phyloP scores from a whole-genome alignment of 176 grass and related monocot species.

The Musa beccarii region DNA sequence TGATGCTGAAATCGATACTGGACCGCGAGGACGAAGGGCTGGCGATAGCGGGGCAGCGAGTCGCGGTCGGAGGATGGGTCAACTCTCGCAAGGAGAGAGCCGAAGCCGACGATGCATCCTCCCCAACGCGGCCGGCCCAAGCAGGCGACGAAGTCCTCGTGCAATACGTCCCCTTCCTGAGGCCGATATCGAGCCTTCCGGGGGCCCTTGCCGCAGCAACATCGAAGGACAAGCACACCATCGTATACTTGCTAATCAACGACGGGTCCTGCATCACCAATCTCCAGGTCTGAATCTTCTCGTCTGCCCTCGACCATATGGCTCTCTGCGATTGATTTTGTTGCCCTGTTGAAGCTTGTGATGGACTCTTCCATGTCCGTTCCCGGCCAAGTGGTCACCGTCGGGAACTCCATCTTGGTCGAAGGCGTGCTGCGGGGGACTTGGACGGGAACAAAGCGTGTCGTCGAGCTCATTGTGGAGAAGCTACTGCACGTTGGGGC shows the following conservation, averaged over 20 bases:
- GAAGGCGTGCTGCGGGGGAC: conserved; percentile 39
- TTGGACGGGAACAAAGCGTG: not conserved
- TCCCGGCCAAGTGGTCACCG: conserved; percentile 27
- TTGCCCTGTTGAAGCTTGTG: conserved; percentile 28
- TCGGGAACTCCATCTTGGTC: conserved; percentile 41
- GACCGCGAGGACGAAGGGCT: conserved; percentile 21
- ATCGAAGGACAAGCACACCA: not conserved
- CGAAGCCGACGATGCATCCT: not conserved
- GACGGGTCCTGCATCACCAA: conserved; percentile 44
- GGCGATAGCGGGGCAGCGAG: conserved; percentile 29
- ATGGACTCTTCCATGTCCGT: conserved; percentile 36
- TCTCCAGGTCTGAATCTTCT: conserved; percentile 32
- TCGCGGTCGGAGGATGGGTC: conserved; percentile 50
- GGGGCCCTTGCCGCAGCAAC: not conserved
- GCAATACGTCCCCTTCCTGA: not conserved
- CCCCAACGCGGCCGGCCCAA: not conserved
- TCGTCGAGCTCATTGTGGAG: conserved; percentile 43
- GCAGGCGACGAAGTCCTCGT: not conserved
- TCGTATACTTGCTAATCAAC: conserved; percentile 35
- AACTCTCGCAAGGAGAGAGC: conserved; percentile 29
- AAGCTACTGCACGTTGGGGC: conserved; percentile 43
- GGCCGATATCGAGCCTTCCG: not conserved
- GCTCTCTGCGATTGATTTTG: not conserved
- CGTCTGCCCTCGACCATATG: not conserved
- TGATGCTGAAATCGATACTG: conserved; percentile 32